A percentile compares a stretch with the other conserved stretches of the same genome.
phyloP scores from a whole-genome alignment of 306 rosid genomes.

The Ammopiptanthus mongolicus region DNA sequence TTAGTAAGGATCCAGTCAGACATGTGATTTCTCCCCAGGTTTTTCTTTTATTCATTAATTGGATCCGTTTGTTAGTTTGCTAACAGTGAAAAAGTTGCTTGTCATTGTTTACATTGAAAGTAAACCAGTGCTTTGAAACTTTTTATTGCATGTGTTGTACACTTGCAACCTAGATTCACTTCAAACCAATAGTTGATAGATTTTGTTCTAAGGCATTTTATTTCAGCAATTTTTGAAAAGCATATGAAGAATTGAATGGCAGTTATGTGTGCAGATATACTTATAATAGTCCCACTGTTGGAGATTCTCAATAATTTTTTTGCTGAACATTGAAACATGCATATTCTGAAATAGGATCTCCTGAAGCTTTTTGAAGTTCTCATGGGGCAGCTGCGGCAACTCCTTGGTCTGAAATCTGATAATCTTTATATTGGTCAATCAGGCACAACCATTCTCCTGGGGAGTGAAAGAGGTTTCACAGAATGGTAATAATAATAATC shows the following conservation, averaged over 20 bases:
- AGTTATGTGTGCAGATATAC: neutral
- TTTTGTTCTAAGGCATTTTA: neutral
- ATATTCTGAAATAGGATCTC: constrained; percentile 68
- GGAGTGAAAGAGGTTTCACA: constrained; percentile 86
- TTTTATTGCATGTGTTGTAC: neutral
- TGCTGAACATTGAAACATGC: constrained; percentile 27
- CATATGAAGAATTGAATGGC: neutral
- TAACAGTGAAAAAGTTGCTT: neutral
- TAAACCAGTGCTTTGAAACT: constrained; percentile 1
- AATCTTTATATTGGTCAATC: constrained; percentile 54
- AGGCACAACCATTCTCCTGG: constrained; percentile 61
- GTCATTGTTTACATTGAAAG: neutral
- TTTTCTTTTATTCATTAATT: constrained; percentile 23
- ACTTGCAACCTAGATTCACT: neutral
- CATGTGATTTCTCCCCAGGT: constrained; percentile 62
- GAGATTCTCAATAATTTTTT: constrained; percentile 18
- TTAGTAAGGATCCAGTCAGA: constrained; percentile 47
- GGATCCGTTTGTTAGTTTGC: neutral
- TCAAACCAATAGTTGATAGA: neutral
- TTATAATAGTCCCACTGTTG: neutral
- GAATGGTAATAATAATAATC: constrained; percentile 55
- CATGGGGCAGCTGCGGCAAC: constrained; percentile 93
- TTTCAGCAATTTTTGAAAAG: neutral
- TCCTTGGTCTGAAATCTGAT: constrained; percentile 82
- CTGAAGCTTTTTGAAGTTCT: constrained; percentile 68